Conservation (phyloP, 345 rosid species). For the Nasturtium officinale region DNA sequence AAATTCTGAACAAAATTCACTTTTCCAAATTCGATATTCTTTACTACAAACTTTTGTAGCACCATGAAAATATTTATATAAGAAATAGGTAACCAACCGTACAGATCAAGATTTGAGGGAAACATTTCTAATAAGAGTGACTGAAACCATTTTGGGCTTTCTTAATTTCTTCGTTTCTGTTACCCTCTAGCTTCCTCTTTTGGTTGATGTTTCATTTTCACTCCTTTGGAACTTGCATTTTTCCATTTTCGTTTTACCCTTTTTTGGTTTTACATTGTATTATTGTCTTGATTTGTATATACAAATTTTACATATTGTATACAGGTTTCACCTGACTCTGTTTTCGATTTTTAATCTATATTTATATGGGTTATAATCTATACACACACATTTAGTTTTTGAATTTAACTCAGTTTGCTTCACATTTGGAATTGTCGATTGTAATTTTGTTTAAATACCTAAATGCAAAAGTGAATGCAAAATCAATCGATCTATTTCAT, state of each 20-base stretch:
- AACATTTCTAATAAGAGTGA: conserved; percentile 28
- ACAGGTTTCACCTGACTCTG: neutral
- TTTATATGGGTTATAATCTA: too few species aligned
- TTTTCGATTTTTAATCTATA: neutral
- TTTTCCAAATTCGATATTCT: neutral
- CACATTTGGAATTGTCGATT: neutral
- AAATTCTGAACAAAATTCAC: neutral
- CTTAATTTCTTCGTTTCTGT: conserved; percentile 22
- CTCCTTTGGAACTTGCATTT: conserved; percentile 34
- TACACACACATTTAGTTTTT: too few species aligned
- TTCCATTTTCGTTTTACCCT: neutral
- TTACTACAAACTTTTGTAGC: neutral
- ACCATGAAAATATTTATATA: neutral
- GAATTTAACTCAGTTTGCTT: neutral
- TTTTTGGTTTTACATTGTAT: conserved; percentile 19
- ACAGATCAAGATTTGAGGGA: conserved; percentile 9
- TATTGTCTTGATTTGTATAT: conserved; percentile 1
- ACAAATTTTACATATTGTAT: neutral
- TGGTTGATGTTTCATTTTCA: conserved; percentile 29
- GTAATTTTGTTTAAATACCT: too few species aligned
- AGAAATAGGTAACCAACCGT: neutral
- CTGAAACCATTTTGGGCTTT: conserved; percentile 26
- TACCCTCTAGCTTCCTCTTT: conserved; percentile 32
- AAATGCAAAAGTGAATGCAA: too few species aligned
- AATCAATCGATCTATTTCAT: too few species aligned